These are phyloP conservation scores for Sapria himalayana DNA, from an alignment of 345 rosid species.

Conservation along the genomic window DNA sequence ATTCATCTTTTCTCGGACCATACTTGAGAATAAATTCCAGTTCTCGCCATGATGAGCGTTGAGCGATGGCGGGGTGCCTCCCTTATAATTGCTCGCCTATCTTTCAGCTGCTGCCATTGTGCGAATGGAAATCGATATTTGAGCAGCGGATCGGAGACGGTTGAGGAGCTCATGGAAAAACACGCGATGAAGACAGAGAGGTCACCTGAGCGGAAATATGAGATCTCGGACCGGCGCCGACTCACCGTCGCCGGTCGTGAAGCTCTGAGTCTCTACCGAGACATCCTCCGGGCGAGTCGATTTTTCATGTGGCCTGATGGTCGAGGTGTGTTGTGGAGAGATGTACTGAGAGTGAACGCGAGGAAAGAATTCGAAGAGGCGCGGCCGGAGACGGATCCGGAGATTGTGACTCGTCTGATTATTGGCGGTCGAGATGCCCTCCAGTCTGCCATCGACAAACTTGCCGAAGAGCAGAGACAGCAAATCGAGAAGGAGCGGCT, in stretches of 20 bases:
- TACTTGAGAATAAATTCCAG: too few species aligned
- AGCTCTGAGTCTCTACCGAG: conserved; percentile 63
- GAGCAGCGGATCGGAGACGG: conserved; percentile 64
- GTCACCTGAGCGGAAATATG: conserved; percentile 42
- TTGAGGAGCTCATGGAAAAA: conserved; percentile 65
- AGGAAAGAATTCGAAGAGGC: conserved; percentile 78
- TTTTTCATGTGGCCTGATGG: conserved; percentile 66
- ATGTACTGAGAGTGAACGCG: conserved; percentile 55
- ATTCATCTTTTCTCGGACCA: too few species aligned
- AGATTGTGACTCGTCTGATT: conserved; percentile 43
- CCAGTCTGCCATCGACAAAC: conserved; percentile 46
- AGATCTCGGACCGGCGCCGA: conserved; percentile 27
- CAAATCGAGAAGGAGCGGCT: conserved; percentile 37
- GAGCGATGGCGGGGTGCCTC: too few species aligned
- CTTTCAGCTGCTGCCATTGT: too few species aligned
- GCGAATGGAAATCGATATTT: too few species aligned
- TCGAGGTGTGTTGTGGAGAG: conserved; percentile 57
- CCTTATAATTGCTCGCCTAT: too few species aligned
- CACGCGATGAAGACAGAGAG: conserved; percentile 45
- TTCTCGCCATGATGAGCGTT: too few species aligned
- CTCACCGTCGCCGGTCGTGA: conserved; percentile 54
- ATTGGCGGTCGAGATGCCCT: conserved; percentile 75
- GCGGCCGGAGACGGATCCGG: conserved; percentile 66
- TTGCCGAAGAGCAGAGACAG: conserved; percentile 52
- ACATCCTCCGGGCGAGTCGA: conserved; percentile 61